Percentiles rank a stretch among this genome's conserved stretches.
These are phyloP conservation scores for Verticillium longisporum DNA, from an alignment of 2,329 filamentous ascomycete species.

Conservation along the genomic window DNA sequence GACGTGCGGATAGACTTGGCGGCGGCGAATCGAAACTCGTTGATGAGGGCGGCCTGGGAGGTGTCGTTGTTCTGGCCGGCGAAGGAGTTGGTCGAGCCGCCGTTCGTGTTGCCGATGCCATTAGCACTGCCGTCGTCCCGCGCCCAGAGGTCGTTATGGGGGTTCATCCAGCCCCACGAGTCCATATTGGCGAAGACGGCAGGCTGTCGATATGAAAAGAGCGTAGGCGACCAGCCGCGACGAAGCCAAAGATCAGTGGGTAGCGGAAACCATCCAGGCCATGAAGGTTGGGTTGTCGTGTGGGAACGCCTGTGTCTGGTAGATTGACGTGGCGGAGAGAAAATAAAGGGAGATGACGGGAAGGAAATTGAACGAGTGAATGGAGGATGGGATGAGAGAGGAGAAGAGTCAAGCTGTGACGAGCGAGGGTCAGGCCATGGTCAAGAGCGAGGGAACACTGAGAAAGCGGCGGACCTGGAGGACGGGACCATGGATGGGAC, in stretches of 20 bases:
- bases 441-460: conserved; percentile 6
- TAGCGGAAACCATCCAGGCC: conserved; percentile 30
- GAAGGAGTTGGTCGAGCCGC: conserved; percentile 18
- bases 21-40: conserved; percentile 43
- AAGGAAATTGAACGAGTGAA: conserved; percentile 5
- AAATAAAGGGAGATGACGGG: conserved; percentile 8
- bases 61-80: conserved; percentile 25
- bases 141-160: conserved; percentile 16
- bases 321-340: conserved; percentile 12
- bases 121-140: conserved; percentile 18
- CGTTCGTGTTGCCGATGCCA: conserved; percentile 20
- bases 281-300: conserved; percentile 12
- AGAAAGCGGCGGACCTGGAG: conserved; percentile 8
- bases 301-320: conserved; percentile 18
- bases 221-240: conserved; percentile 1
- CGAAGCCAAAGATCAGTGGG: conserved; percentile 9
- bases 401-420: conserved; percentile 12
- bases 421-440: conserved; percentile 4
- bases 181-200: conserved; percentile 4
- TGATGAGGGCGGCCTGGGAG: conserved; percentile 38
- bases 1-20: conserved; percentile 54
- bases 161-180: conserved; percentile 14
- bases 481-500: conserved; percentile 31
- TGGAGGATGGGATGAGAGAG: conserved; percentile 15
- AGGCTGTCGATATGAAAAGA: not conserved